These are phyloP conservation scores for Suillus luteus DNA, from an alignment of 768 basidiomycete genomes.

Conservation along the genomic window DNA sequence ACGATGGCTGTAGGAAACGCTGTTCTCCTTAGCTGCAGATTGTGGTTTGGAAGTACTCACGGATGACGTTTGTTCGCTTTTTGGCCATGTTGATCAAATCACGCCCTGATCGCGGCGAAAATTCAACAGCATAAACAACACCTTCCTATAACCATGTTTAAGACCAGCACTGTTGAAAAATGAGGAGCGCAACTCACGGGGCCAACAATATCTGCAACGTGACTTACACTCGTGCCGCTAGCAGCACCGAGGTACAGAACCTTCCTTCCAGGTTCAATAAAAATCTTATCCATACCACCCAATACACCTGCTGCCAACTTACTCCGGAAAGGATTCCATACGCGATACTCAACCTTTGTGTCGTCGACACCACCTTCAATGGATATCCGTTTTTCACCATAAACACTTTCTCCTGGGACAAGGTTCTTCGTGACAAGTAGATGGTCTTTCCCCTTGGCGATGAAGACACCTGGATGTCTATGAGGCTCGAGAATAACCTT, in stretches of 20 bases:
- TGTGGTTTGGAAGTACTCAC: conserved; percentile 47
- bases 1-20: conserved; percentile 69
- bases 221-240: conserved; percentile 95
- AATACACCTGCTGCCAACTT: conserved; percentile 97
- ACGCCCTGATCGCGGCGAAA: conserved; percentile 94
- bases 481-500: conserved; percentile 95
- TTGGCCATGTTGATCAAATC: conserved; percentile 99
- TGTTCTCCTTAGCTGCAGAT: conserved; percentile 9
- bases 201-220: conserved; percentile 98
- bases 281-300: conserved; percentile 92
- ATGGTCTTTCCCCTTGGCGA: conserved; percentile 97
- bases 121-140: conserved; percentile 97
- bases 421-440: conserved; percentile 98
- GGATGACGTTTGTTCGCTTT: conserved; percentile 98
- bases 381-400: conserved; percentile 96
- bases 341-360: conserved; percentile 94
- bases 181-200: conserved; percentile 58
- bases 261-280: conserved; percentile 91
- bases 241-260: conserved; percentile 98
- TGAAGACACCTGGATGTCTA: conserved; percentile 91
- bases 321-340: conserved; percentile 99
- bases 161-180: conserved; percentile 15
- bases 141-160: conserved; percentile 64
- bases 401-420: conserved; percentile 96
- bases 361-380: conserved; percentile 75